Evolutionary conservation across 2,329 filamentous ascomycete species (phyloP).

Genomic region (Colletotrichum chlorophyti): DNA sequence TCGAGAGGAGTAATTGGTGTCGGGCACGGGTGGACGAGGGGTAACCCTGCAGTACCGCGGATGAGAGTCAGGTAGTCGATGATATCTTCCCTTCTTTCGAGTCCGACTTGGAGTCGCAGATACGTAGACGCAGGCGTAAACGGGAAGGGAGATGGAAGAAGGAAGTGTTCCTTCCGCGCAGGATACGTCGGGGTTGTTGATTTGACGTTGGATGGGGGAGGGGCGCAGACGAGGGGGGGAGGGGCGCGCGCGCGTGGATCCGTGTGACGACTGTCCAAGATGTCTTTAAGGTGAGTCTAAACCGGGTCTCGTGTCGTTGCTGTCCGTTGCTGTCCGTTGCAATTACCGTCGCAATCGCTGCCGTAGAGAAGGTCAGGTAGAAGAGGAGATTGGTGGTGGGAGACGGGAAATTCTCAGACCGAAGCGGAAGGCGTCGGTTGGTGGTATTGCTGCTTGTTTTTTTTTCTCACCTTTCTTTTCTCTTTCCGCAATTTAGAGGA

Average conservation of each 20-base stretch:
- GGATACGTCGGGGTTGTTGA: too few relatives aligned
- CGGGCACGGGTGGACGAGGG: constrained; percentile 3
- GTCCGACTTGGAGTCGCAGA: too few relatives aligned
- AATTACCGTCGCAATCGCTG: not conserved
- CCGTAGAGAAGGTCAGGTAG: constrained; percentile 19
- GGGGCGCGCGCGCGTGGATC: constrained; percentile 3
- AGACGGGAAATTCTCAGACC: constrained; percentile 22
- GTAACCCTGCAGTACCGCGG: constrained; percentile 12
- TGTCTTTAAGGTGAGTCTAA: too few relatives aligned
- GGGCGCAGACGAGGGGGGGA: constrained; percentile 9
- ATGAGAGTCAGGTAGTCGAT: too few relatives aligned
- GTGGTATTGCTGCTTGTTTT: constrained; percentile 11
- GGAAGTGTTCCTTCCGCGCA: constrained; percentile 6
- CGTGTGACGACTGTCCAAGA: too few relatives aligned
- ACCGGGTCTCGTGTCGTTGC: not conserved
- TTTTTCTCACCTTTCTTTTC: not conserved
- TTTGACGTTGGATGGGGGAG: too few relatives aligned
- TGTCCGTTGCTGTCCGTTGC: not conserved
- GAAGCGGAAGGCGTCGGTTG: not conserved
- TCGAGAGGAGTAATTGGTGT: constrained; percentile 12
- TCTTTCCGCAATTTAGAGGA: not conserved
- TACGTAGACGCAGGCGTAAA: too few relatives aligned
- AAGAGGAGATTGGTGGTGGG: constrained; percentile 27
- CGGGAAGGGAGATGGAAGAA: constrained; percentile 8
- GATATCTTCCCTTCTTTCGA: too few relatives aligned